phyloP scores from a whole-genome alignment of 2,329 filamentous ascomycete species.

The Laburnicola sp. region DNA sequence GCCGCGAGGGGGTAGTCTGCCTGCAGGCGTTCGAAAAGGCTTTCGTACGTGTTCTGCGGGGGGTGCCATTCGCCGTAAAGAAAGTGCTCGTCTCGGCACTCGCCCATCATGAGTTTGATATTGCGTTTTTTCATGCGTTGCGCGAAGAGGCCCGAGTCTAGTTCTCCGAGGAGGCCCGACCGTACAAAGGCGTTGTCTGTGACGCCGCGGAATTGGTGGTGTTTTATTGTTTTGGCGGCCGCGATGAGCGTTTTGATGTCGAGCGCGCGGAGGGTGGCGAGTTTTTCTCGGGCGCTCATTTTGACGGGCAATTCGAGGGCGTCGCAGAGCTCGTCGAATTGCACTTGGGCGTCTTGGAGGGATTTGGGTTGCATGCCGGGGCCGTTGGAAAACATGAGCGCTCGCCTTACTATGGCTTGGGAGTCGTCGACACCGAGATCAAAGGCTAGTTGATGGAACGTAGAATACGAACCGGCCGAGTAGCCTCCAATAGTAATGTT shows the following conservation, averaged over 20 bases:
- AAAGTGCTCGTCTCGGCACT: slow-evolving; percentile 58
- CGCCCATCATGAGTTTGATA: slow-evolving; percentile 57
- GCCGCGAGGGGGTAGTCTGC: slow-evolving; percentile 56
- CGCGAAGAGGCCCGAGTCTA: slow-evolving; percentile 56
- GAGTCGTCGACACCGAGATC: slow-evolving; percentile 55
- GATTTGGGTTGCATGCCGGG: slow-evolving; percentile 58
- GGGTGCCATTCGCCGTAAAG: slow-evolving; percentile 57
- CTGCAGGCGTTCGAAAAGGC: slow-evolving; percentile 52
- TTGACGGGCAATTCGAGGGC: slow-evolving; percentile 49
- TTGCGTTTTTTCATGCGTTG: slow-evolving; percentile 49
- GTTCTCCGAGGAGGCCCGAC: slow-evolving; percentile 48
- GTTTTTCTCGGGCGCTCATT: slow-evolving; percentile 49
- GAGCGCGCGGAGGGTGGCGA: slow-evolving; percentile 49
- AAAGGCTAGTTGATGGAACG: slow-evolving; percentile 61
- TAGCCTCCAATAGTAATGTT: slow-evolving; percentile 61
- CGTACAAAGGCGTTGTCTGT: slow-evolving; percentile 56
- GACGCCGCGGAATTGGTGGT: slow-evolving; percentile 60
- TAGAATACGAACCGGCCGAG: slow-evolving; percentile 60
- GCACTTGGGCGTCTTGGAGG: slow-evolving; percentile 51
- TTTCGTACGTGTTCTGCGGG: slow-evolving; percentile 47
- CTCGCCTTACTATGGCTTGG: slow-evolving; percentile 55
- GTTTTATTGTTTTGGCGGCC: slow-evolving; percentile 47
- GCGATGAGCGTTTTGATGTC: slow-evolving; percentile 48
- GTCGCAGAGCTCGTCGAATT: slow-evolving; percentile 56
- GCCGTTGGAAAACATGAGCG: slow-evolving; percentile 59